A percentile compares a stretch with the other conserved stretches of the same genome.
These are phyloP conservation scores for Middelhovenomyces tepae DNA, from an alignment of 805 yeast species.

Conservation along the genomic window DNA sequence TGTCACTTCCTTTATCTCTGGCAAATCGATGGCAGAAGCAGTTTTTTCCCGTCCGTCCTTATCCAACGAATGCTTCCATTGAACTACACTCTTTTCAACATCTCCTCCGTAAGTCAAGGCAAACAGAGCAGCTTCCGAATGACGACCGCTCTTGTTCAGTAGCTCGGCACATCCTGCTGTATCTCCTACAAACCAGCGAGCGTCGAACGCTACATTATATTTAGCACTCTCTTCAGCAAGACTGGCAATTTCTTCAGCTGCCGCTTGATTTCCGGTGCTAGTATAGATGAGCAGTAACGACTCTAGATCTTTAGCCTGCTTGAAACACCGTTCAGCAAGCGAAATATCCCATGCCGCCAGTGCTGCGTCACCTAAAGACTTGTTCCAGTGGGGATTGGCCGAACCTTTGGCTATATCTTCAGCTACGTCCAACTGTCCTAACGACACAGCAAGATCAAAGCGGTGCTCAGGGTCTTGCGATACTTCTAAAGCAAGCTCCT, in stretches of 20 bases:
- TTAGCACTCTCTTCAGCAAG: slow-evolving; percentile 66
- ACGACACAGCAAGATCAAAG: slow-evolving; percentile 78
- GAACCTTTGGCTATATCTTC: slow-evolving; percentile 46
- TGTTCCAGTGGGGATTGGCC: slow-evolving; percentile 68
- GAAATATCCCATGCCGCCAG: slow-evolving; percentile 68
- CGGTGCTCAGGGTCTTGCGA: slow-evolving; percentile 85
- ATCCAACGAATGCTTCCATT: slow-evolving; percentile 60
- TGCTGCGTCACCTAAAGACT: slow-evolving; percentile 81
- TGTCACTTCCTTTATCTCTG: slow-evolving; percentile 24
- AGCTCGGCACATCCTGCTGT: slow-evolving; percentile 53
- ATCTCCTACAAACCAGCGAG: slow-evolving; percentile 82
- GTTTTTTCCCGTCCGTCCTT: slow-evolving; percentile 45
- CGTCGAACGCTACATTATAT: slow-evolving; percentile 84
- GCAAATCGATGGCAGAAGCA: slow-evolving; percentile 52
- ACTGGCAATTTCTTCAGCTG: slow-evolving; percentile 54
- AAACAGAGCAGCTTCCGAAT: slow-evolving; percentile 78
- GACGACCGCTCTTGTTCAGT: slow-evolving; percentile 57
- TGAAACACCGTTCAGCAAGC: slow-evolving; percentile 72
- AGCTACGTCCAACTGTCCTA: slow-evolving; percentile 67
- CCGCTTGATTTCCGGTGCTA: slow-evolving; percentile 61
- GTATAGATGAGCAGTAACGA: slow-evolving; percentile 76
- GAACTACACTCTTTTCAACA: slow-evolving; percentile 39
- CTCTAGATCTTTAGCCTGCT: slow-evolving; percentile 71
- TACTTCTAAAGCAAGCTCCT: slow-evolving; percentile 71
- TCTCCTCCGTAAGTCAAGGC: slow-evolving; percentile 59